A percentile compares a stretch with the other conserved stretches of the same genome.
phyloP scores from a whole-genome alignment of 1,284 basidiomycete species.

The Schizophyllum amplum region DNA sequence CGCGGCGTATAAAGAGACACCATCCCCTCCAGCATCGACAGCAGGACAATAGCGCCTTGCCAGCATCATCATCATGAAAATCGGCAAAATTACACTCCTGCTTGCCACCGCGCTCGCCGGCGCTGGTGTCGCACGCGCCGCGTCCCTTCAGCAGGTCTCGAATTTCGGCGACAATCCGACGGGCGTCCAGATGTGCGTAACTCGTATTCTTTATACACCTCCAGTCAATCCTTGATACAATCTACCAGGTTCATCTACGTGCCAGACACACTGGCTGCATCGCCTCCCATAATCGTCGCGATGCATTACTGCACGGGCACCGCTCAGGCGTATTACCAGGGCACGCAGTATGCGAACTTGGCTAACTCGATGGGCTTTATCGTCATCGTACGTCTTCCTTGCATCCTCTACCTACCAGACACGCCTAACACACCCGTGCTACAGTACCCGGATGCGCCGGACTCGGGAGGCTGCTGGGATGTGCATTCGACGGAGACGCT shows the following conservation, averaged over 20 bases:
- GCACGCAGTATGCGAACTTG: slow-evolving; percentile 35
- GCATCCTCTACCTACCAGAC: slow-evolving; percentile 17
- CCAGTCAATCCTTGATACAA: no score
- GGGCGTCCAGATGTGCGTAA: slow-evolving; percentile 33
- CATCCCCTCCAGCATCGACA: not conserved
- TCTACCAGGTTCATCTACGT: slow-evolving; percentile 27
- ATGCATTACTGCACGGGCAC: slow-evolving; percentile 44
- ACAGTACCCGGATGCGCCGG: slow-evolving; percentile 34
- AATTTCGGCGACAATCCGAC: slow-evolving; percentile 43
- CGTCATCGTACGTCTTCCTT: slow-evolving; percentile 13
- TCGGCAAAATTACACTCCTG: slow-evolving; percentile 8
- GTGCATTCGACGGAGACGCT: slow-evolving; percentile 40
- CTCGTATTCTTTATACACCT: not conserved
- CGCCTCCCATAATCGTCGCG: slow-evolving; percentile 39
- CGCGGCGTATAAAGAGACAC: not conserved
- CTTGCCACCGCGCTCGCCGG: slow-evolving; percentile 10
- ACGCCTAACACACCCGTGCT: slow-evolving; percentile 14
- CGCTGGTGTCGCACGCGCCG: slow-evolving; percentile 15
- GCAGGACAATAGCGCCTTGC: not conserved
- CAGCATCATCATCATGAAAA: not conserved
- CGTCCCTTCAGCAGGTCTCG: slow-evolving; percentile 23
- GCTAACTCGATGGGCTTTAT: slow-evolving; percentile 31
- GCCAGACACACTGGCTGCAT: slow-evolving; percentile 29
- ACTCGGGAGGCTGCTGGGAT: slow-evolving; percentile 45
- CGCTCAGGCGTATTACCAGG: slow-evolving; percentile 41